Evolutionary conservation across 2,329 filamentous ascomycete species (phyloP), one percentile per base, ranked within the genome.

Genomic region (Kalmusia sp.): DNA sequence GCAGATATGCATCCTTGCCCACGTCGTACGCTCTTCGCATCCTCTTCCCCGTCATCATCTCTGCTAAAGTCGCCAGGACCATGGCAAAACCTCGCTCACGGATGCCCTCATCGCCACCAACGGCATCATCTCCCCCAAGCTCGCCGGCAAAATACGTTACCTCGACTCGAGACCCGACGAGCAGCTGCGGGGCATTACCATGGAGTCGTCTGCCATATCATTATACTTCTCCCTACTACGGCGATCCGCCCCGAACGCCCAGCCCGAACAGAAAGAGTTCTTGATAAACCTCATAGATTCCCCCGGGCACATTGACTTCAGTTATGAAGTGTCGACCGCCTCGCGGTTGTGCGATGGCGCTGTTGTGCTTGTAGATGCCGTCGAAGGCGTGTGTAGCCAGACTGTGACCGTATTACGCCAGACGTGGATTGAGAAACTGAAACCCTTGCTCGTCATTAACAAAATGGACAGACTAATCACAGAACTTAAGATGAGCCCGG

Each of bases 161-260:
- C 87, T 99, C 54, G 95, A 99, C 78, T 98, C 95, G 19, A 84
- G 95, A 37, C 93, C 93, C 1, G 95, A 99, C 76, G 95, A 99
- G 75, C 95, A 99, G 77, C 84, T 91, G 14, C 89, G 95, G 61
- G 95, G 95, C 51, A 99, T 99, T 70, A 99, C 95, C n/a, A 99
- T 99, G 95, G 95, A 99, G 75, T 98, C 95, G 0, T 98, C 93
- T 5, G 95, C 95, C 57, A 99, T 99, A 60, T 98, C 95, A 0
- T 82, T 99, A 28, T 96, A 90, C 77, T 99, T 99, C 74, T 96
- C 93, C 30, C 91, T 98, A 84, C 80, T 96, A 49, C 85, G 93
- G 62, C 86, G 91, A 62, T 80, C 85, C 31, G 80, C 84, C 1
- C 87, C 89, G 2, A 87, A 92, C 14, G 85, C 85, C 5, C 70